Conservation (phyloP, 768 basidiomycete species). For the Agaricus blazei region DNA sequence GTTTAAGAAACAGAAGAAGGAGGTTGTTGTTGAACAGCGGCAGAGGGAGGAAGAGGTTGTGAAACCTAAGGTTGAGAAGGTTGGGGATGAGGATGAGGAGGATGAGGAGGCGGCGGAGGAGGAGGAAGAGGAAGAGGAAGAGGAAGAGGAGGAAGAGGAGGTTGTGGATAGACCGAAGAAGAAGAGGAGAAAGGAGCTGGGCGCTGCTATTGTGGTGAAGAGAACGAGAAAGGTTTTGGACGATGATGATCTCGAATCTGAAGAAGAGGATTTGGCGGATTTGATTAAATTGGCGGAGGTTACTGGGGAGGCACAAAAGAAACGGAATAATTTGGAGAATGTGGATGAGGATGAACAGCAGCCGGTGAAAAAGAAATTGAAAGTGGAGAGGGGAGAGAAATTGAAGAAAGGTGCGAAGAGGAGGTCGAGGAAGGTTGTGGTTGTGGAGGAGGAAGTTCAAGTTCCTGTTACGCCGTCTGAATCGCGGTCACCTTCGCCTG, state of each 20-base stretch:
- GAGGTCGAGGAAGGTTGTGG: slow-evolving; percentile 14
- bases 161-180: slow-evolving; percentile 47
- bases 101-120: slow-evolving; percentile 27
- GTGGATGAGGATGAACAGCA: slow-evolving; percentile 28
- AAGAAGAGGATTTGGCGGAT: slow-evolving; percentile 46
- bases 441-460: slow-evolving; percentile 20
- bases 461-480: slow-evolving; percentile 40
- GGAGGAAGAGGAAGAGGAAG: slow-evolving; percentile 19
- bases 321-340: slow-evolving; percentile 41
- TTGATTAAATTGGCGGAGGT: slow-evolving; percentile 19
- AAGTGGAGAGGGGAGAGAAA: slow-evolving; percentile 23
- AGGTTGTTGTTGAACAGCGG: slow-evolving; percentile 16
- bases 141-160: slow-evolving; percentile 29
- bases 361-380: slow-evolving; percentile 42
- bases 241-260: slow-evolving; percentile 51
- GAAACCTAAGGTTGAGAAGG: slow-evolving; percentile 37
- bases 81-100: slow-evolving; percentile 25
- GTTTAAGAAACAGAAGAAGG: slow-evolving; percentile 42
- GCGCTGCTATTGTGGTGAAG: slow-evolving; percentile 19
- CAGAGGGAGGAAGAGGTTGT: slow-evolving; percentile 30
- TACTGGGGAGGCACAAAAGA: slow-evolving; percentile 28
- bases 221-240: slow-evolving; percentile 31
- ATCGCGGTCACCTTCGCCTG: slow-evolving; percentile 41
- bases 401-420: slow-evolving; percentile 38
- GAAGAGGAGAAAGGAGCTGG: slow-evolving; percentile 47